Conservation (phyloP, 2,329 filamentous ascomycete genomes). For the Cryphonectria nitschkei region DNA sequence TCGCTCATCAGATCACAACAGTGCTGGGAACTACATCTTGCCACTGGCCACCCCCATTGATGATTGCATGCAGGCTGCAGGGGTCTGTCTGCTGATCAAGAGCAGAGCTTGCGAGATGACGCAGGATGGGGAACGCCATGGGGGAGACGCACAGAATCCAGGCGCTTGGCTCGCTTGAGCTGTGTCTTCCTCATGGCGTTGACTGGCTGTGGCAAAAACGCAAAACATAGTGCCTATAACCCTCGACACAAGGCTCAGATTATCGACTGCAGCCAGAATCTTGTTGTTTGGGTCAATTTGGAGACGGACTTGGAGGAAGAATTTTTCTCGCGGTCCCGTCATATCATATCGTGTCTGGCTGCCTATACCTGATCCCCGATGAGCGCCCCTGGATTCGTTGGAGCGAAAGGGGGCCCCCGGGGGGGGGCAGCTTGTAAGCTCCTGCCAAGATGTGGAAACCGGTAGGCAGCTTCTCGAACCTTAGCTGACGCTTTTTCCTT, state of each 20-base stretch:
- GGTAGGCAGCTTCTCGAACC: background rate
- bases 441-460: conserved; percentile 41
- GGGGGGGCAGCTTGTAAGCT: background rate
- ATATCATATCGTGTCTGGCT: conserved; percentile 41
- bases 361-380: conserved; percentile 48
- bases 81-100: no score
- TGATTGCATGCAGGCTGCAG: no score
- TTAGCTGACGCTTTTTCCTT: background rate
- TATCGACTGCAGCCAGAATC: conserved; percentile 72
- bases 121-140: no score
- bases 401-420: background rate
- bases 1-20: no score
- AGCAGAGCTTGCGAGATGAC: no score
- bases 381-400: conserved; percentile 35
- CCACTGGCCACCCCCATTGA: no score
- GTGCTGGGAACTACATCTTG: no score
- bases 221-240: conserved; percentile 50
- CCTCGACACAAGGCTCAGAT: conserved; percentile 47
- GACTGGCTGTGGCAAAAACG: background rate
- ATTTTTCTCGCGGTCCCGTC: conserved; percentile 59
- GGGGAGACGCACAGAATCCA: no score
- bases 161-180: no score
- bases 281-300: conserved; percentile 57
- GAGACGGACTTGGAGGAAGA: conserved; percentile 41
- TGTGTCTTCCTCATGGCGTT: no score